A percentile compares a stretch with the other conserved stretches of the same genome.
Evolutionary conservation across 1,139 yeast genomes (phyloP).

Genomic region (Nakaseomyces delphensis): DNA sequence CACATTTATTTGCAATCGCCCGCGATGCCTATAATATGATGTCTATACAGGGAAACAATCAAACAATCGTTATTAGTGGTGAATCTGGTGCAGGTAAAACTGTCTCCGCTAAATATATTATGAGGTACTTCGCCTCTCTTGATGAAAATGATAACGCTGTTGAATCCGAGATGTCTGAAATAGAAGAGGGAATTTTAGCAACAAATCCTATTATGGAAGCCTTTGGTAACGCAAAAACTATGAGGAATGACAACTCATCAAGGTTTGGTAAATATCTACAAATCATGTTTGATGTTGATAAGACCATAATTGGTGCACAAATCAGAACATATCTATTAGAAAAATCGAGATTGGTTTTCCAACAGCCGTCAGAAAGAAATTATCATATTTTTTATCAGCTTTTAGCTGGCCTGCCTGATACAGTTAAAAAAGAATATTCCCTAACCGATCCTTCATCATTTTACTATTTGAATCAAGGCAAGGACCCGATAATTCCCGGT

Average conservation of each 20-base stretch:
- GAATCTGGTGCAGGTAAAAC: constrained; percentile 99
- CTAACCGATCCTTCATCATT: constrained; percentile 61
- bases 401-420: constrained; percentile 65
- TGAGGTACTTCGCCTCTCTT: constrained; percentile 85
- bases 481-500: constrained; percentile 62
- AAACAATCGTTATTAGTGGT: constrained; percentile 95
- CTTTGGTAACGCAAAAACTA: constrained; percentile 96
- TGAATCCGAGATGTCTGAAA: constrained; percentile 68
- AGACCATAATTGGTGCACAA: constrained; percentile 82
- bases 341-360: constrained; percentile 90
- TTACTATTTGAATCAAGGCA: constrained; percentile 87
- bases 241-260: constrained; percentile 94
- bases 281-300: constrained; percentile 58
- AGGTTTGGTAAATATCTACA: constrained; percentile 95
- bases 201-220: constrained; percentile 99
- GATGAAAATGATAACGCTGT: constrained; percentile 35
- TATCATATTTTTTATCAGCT: constrained; percentile 95
- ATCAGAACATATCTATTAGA: constrained; percentile 89
- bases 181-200: constrained; percentile 91
- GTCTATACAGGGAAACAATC: constrained; percentile 80
- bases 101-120: constrained; percentile 92
- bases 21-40: constrained; percentile 96
- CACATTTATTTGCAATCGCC: constrained; percentile 96
- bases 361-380: constrained; percentile 85
- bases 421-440: constrained; percentile 50